Base-by-base conservation (phyloP, 2,329 filamentous ascomycete species). In the Exophiala bonariae region DNA sequence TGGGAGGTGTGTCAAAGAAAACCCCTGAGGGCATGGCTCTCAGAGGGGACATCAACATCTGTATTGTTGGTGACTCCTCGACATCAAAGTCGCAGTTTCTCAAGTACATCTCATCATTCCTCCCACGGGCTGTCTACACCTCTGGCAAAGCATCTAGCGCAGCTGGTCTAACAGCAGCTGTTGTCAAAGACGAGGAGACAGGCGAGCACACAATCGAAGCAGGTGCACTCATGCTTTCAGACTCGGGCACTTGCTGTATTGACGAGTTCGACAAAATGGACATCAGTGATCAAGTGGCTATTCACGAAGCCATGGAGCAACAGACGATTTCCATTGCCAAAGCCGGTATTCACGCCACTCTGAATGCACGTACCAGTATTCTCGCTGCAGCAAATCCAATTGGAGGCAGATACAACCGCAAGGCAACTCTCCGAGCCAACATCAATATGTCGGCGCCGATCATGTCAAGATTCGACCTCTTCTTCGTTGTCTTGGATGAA, bases 241-340 rank as follows among this genome's bases (percentile, higher is more conserved):
- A 97, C 63, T 96, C 96, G 58, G 93, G 93, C 44, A 95, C 97
- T 61, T 99, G 93, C 69, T 91, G 90, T 50, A 99, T 99, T 65
- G 93, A 99, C 65, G 93, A 99, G 66, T 99, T 99, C 61, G 93
- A 99, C 81, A 99, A 99, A 75, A 99, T 99, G 93, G 93, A 99
- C 62, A 87, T 99, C 53, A 83, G 76, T 42, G 93, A 99, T 66
- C 93, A 99, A 72, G 93, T 99, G 45, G 93, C 93, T 57, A 99
- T 99, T 63, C 93, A 99, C 79, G 93, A 99, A 82, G 93, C 93
- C 50, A 99, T 99, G 93, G 93, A 99, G 80, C 93, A 99, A 75
- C 93, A 99, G 71, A 99, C 93, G 4, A 99, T 99, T 57, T 96
- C 90, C 7, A 99, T 99, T 62, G 92, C 93, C 50, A 99, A 99